Evolutionary conservation across 306 rosid genomes (phyloP).

Genomic region (Rosa rugosa): DNA sequence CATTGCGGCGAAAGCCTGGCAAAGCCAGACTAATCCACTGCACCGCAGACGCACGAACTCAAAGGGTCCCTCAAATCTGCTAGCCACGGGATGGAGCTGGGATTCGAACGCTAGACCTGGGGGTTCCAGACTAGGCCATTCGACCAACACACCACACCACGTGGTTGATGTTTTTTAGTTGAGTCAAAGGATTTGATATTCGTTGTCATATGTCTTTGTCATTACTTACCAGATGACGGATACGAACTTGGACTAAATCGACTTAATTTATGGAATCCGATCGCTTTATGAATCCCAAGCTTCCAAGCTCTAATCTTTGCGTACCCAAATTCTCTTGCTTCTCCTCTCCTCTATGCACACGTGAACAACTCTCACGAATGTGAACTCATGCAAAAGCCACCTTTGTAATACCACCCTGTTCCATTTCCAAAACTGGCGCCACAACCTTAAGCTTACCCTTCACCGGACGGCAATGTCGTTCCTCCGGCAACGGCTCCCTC

Average conservation of each 20-base stretch:
- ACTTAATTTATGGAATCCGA: background rate
- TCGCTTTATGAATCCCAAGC: conserved; percentile 3
- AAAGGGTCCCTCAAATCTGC: no score
- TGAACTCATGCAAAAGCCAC: background rate
- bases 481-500: conserved; percentile 27
- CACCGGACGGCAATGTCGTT: conserved; percentile 36
- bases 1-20: no score
- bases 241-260: background rate
- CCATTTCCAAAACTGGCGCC: conserved; percentile 12
- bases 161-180: no score
- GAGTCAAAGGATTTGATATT: no score
- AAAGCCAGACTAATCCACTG: no score
- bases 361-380: background rate
- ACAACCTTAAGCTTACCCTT: background rate
- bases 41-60: no score
- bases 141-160: no score
- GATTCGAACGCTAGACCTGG: no score
- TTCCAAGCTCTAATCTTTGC: background rate
- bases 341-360: background rate
- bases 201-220: background rate
- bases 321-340: background rate
- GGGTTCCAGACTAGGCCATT: no score
- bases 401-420: background rate
- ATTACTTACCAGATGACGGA: background rate
- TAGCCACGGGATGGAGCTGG: no score